Evolutionary conservation across 2,329 filamentous ascomycete species (phyloP).

Genomic region (Neonectria ditissima): DNA sequence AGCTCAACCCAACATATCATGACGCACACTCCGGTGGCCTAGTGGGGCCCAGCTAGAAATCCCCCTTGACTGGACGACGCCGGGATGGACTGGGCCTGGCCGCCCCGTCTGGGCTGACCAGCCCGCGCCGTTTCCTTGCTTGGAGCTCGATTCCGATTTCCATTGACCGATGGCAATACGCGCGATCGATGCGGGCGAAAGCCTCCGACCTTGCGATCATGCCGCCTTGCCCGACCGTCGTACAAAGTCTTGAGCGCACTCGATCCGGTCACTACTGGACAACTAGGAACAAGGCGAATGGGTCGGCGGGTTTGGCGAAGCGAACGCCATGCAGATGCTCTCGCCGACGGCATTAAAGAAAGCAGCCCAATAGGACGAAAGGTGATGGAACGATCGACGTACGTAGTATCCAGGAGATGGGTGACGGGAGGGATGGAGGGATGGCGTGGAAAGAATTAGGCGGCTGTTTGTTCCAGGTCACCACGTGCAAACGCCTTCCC

Average conservation of each 20-base stretch:
- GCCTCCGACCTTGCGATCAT: neutral
- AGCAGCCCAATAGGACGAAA: neutral
- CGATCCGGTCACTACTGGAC: neutral
- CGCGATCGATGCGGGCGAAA: slow-evolving; percentile 22
- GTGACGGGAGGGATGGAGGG: too few relatives aligned
- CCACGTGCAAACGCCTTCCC: slow-evolving; percentile 7
- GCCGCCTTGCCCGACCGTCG: neutral
- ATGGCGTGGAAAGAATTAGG: neutral
- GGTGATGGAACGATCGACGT: neutral
- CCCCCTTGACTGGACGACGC: slow-evolving; percentile 20
- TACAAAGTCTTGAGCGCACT: neutral
- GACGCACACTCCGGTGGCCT: neutral
- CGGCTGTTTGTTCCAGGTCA: neutral
- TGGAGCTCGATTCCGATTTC: slow-evolving; percentile 13
- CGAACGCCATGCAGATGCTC: neutral
- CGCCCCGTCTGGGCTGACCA: slow-evolving; percentile 6
- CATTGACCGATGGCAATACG: slow-evolving; percentile 14
- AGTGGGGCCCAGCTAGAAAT: slow-evolving; percentile 13
- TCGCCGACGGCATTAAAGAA: neutral
- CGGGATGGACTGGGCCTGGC: slow-evolving; percentile 15
- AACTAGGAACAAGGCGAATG: neutral
- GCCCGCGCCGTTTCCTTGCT: slow-evolving; percentile 14
- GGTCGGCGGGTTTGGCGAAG: neutral
- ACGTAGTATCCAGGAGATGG: neutral
- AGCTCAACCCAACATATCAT: slow-evolving; percentile 12